phyloP scores from a whole-genome alignment of 2,329 filamentous ascomycete genomes.

The Ceratocystis harringtonii region DNA sequence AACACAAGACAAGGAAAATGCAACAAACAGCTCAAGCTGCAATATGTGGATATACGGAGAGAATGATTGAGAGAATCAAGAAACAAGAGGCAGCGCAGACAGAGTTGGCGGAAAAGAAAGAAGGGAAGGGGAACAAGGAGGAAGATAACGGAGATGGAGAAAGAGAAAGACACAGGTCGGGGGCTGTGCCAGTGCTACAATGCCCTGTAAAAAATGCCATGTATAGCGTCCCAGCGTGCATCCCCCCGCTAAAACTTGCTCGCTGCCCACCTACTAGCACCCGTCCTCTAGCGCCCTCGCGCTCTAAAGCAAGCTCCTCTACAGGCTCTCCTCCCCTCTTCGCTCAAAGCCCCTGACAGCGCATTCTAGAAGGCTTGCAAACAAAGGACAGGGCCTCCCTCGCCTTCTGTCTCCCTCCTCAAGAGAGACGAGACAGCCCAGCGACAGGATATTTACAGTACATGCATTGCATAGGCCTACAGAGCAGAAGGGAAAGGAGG shows the following conservation, averaged over 20 bases:
- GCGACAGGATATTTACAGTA: too few species aligned
- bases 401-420: neutral
- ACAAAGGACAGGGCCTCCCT: neutral
- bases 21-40: neutral
- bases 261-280: too few species aligned
- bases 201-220: neutral
- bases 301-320: neutral
- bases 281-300: neutral
- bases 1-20: neutral
- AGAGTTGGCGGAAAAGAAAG: neutral
- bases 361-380: neutral
- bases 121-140: neutral
- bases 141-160: neutral
- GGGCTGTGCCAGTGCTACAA: neutral
- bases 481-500: conserved; percentile 8
- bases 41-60: neutral
- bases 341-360: neutral
- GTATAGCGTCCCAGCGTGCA: neutral
- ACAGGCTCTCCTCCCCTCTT: neutral
- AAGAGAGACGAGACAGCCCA: too few species aligned
- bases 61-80: too few species aligned
- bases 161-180: neutral
- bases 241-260: neutral
- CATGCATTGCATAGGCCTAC: neutral
- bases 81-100: too few species aligned